Evolutionary conservation across 208 protist species (phyloP).

Genomic region (Trypanosoma boissoni): DNA sequence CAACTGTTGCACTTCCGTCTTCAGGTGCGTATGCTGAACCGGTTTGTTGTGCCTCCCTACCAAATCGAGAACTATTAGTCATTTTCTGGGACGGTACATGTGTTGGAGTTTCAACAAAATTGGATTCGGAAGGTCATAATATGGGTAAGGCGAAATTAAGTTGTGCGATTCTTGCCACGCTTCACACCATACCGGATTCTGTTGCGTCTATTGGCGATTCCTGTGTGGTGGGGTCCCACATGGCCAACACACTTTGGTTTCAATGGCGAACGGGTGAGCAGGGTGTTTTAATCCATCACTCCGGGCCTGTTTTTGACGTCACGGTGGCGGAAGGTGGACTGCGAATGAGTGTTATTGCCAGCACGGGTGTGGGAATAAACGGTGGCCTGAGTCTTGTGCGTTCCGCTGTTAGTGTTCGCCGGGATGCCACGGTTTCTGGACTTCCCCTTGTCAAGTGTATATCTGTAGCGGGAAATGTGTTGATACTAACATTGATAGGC

Average conservation of each 20-base stretch:
- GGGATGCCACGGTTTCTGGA: slow-evolving; percentile 20
- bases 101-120: slow-evolving; percentile 15
- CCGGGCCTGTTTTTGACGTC: slow-evolving; percentile 75
- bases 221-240: slow-evolving; percentile 58
- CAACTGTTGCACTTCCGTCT: slow-evolving; percentile 15
- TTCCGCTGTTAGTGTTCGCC: slow-evolving; percentile 47
- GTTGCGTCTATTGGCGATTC: slow-evolving; percentile 18
- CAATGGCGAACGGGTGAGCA: slow-evolving; percentile 31
- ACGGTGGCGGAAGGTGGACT: slow-evolving; percentile 40
- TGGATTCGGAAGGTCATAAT: slow-evolving; percentile 17
- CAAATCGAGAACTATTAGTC: slow-evolving; percentile 20
- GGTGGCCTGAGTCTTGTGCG: slow-evolving; percentile 72
- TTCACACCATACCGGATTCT: slow-evolving; percentile 23
- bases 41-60: slow-evolving; percentile 28
- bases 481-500: slow-evolving; percentile 33
- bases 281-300: slow-evolving; percentile 49
- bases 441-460: slow-evolving; percentile 24
- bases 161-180: background rate
- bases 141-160: slow-evolving; percentile 10
- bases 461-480: slow-evolving; percentile 21
- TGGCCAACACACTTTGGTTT: slow-evolving; percentile 49
- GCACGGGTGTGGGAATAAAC: slow-evolving; percentile 50
- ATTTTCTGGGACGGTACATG: slow-evolving; percentile 28
- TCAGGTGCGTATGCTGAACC: slow-evolving; percentile 25
- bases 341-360: slow-evolving; percentile 57